phyloP scores from a whole-genome alignment of 306 rosid genomes.

The Medicago ruthenica region DNA sequence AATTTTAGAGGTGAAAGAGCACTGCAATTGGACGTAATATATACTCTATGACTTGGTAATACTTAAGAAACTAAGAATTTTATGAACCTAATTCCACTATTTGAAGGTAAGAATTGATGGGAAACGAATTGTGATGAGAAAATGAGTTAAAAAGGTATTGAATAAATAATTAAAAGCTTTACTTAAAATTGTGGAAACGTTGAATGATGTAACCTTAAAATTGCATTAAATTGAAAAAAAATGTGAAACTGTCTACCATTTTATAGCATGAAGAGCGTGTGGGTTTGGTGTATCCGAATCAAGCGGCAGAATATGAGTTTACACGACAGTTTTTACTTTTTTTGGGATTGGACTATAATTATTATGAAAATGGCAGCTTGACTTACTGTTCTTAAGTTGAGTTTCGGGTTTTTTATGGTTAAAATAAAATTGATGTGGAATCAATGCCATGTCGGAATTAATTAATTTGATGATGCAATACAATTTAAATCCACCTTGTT shows the following conservation, averaged over 20 bases:
- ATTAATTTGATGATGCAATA: not conserved
- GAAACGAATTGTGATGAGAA: not conserved
- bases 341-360: constrained; percentile 7
- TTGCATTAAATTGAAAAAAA: not conserved
- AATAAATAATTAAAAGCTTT: not conserved
- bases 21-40: constrained; percentile 5
- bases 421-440: constrained; percentile 10
- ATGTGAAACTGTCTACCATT: not conserved
- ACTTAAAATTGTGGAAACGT: constrained; percentile 36
- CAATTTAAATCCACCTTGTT: not conserved
- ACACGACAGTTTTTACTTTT: constrained; percentile 37
- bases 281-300: constrained; percentile 22
- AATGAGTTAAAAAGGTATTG: constrained; percentile 15
- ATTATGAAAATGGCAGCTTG: constrained; percentile 43
- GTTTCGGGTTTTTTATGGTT: constrained; percentile 1
- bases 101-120: not conserved
- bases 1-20: not conserved
- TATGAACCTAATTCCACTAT: constrained; percentile 21
- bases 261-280: constrained; percentile 35
- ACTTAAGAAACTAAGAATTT: not conserved
- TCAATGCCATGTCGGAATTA: constrained; percentile 47
- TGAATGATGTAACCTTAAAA: constrained; percentile 1
- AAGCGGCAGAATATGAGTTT: constrained; percentile 32
- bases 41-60: constrained; percentile 8
- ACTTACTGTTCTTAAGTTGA: constrained; percentile 31